A percentile compares a stretch with the other conserved stretches of the same genome.
Conservation (phyloP, 2,329 filamentous ascomycete species). For the Fusarium solani-melongenae region DNA sequence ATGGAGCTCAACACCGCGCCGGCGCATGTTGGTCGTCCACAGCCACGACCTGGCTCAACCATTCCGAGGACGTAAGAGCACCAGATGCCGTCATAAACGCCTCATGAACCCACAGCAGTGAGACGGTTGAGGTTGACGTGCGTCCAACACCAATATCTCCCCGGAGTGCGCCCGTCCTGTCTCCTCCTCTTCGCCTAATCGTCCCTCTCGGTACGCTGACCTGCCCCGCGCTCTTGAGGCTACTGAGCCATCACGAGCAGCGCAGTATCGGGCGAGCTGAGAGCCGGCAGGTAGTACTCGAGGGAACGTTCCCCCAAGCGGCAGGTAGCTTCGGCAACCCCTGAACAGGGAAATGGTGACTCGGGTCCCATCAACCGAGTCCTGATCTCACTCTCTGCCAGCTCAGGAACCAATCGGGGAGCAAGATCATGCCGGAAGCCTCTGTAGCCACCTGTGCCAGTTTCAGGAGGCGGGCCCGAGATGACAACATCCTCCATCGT, state of each 20-base stretch:
- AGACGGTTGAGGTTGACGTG: background rate
- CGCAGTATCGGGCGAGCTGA: background rate
- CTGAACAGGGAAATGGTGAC: constrained; percentile 1
- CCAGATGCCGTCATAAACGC: background rate
- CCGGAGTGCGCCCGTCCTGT: background rate
- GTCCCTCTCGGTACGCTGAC: background rate
- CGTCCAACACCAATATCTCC: background rate
- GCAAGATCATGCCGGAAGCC: background rate
- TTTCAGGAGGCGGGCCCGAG: background rate
- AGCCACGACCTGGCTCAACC: background rate
- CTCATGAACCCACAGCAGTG: background rate
- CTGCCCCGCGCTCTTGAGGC: background rate
- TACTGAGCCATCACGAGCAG: background rate
- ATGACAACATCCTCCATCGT: background rate
- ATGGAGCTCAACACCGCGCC: background rate
- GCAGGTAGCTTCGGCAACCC: background rate
- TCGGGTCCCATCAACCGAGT: background rate
- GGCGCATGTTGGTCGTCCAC: background rate
- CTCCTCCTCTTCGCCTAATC: background rate
- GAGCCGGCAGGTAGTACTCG: background rate
- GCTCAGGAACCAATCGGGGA: background rate
- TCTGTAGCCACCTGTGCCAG: background rate
- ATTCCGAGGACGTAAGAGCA: constrained; percentile 1
- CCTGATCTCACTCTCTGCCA: background rate
- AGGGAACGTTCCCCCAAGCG: background rate